Evolutionary conservation across 2,329 filamentous ascomycete genomes (phyloP).

Genomic region (Metarhizium anisopliae): DNA sequence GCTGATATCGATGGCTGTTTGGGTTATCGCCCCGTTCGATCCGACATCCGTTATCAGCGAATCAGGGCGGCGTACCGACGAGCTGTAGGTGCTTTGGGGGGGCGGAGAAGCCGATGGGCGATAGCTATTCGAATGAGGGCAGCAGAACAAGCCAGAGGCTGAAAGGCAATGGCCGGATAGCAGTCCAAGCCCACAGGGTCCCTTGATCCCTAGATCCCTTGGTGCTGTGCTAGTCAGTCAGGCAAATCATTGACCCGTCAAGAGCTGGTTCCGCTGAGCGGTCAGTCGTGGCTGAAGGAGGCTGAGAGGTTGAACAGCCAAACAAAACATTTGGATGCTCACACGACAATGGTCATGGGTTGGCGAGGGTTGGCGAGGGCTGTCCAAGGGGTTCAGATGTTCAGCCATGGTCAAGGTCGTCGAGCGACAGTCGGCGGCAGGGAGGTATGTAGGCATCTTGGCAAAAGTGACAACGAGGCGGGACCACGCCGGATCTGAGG

Average conservation of each 20-base stretch:
- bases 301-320: neutral
- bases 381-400: no score
- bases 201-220: neutral
- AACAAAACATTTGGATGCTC: neutral
- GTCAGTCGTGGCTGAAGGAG: no score
- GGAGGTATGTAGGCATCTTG: neutral
- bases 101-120: neutral
- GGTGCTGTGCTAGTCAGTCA: neutral
- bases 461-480: no score
- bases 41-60: slow-evolving; percentile 2
- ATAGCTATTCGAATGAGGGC: neutral
- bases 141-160: neutral
- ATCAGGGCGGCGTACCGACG: neutral
- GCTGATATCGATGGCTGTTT: neutral
- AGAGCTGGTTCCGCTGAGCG: no score
- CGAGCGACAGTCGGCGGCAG: neutral
- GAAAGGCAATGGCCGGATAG: neutral
- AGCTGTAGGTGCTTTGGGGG: neutral
- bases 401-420: neutral
- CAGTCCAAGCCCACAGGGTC: neutral
- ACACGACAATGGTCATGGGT: neutral
- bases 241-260: no score
- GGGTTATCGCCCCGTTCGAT: neutral
- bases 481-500: neutral
- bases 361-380: no score